Evolutionary conservation across 1,139 yeast species (phyloP).

Genomic region (Waltiozyma solani): DNA sequence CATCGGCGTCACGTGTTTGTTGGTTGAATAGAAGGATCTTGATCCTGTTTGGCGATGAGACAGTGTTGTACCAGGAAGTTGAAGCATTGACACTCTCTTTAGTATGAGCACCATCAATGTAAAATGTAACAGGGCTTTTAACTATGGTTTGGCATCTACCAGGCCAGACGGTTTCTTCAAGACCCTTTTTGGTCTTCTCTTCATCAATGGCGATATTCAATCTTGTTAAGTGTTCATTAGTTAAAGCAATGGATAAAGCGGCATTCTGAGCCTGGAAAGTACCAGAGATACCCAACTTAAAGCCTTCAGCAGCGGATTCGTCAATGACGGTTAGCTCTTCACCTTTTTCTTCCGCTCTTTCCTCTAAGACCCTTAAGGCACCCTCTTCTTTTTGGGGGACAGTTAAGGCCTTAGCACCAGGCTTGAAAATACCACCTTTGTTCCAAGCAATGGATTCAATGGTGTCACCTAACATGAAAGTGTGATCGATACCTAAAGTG

Average conservation of each 20-base stretch:
- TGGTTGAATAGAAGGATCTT: slow-evolving; percentile 75
- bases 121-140: slow-evolving; percentile 54
- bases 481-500: slow-evolving; percentile 88
- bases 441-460: slow-evolving; percentile 92
- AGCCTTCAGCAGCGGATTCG: slow-evolving; percentile 21
- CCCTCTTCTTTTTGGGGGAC: slow-evolving; percentile 40
- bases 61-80: slow-evolving; percentile 58
- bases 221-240: slow-evolving; percentile 47
- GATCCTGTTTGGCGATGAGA: slow-evolving; percentile 7
- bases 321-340: slow-evolving; percentile 44
- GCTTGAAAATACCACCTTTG: slow-evolving; percentile 87
- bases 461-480: slow-evolving; percentile 79
- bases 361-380: slow-evolving; percentile 40
- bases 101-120: slow-evolving; percentile 94
- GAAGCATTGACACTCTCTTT: slow-evolving; percentile 77
- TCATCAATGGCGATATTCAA: slow-evolving; percentile 29
- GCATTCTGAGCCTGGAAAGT: slow-evolving; percentile 83
- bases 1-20: slow-evolving; percentile 80
- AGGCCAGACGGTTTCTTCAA: slow-evolving; percentile 73
- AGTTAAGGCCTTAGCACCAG: slow-evolving; percentile 52
- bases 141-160: slow-evolving; percentile 82
- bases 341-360: slow-evolving; percentile 59
- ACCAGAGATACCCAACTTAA: slow-evolving; percentile 72
- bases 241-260: slow-evolving; percentile 73
- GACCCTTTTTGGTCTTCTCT: slow-evolving; percentile 47